Percentiles rank a stretch among this genome's conserved stretches.
Conservation (phyloP, 805 yeast genomes). For the Barnettozyma vustinii region DNA sequence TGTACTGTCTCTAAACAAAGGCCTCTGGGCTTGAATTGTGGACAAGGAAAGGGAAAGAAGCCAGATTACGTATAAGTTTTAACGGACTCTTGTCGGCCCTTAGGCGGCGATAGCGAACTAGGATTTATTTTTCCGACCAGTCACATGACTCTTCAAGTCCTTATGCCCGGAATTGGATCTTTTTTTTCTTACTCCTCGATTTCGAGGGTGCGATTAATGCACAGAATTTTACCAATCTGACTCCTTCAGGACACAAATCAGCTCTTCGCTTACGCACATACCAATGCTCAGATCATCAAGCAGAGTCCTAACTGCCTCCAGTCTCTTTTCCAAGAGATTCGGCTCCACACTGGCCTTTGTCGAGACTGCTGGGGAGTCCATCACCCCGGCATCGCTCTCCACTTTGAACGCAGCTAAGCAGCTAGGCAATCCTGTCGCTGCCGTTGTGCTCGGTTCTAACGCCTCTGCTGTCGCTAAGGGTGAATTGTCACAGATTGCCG, state of each 20-base stretch:
- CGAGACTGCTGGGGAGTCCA: conserved; percentile 49
- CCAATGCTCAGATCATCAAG: background rate
- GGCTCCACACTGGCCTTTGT: conserved; percentile 74
- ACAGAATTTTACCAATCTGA: background rate
- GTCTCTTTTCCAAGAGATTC: conserved; percentile 30
- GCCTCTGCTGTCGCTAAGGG: conserved; percentile 43
- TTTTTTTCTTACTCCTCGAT: too few relatives aligned
- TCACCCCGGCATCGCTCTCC: conserved; percentile 66
- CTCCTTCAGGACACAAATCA: background rate
- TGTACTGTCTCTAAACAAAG: too few relatives aligned
- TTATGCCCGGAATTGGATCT: background rate
- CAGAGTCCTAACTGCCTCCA: background rate
- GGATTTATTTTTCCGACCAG: background rate
- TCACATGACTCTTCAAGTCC: background rate
- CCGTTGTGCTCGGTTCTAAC: conserved; percentile 62
- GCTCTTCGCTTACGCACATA: background rate
- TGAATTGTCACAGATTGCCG: conserved; percentile 46
- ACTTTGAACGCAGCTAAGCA: conserved; percentile 73
- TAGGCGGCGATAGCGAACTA: background rate
- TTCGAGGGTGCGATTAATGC: background rate
- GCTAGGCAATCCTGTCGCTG: conserved; percentile 76
- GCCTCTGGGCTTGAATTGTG: background rate
- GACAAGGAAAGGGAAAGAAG: background rate
- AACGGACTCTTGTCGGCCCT: background rate
- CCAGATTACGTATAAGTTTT: too few relatives aligned